Base-by-base conservation (phyloP, 371 early-diverging fungal genomes). In the Mucor ambiguus region DNA sequence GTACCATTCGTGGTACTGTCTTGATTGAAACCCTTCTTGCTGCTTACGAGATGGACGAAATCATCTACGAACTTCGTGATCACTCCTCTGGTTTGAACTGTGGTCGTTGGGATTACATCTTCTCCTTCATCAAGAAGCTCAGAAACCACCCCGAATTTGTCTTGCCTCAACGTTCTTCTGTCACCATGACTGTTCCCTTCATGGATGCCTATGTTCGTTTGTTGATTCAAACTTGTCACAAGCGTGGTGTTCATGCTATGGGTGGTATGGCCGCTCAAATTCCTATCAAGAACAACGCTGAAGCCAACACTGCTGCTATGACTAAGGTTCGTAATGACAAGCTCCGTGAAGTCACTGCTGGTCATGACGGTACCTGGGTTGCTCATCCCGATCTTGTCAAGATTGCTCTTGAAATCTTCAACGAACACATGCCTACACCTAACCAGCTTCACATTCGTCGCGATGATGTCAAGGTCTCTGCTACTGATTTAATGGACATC, bases 251-350 rank as follows among this genome's bases (percentile, higher is more conserved):
- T 12, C 98, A 98, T 76, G 98, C 98, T 55, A 98, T 98, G 96
- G 98, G 98, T 69, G 98, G 98, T 48, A 98, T 97, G 98, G 97
- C 98, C 46, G 98, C 98, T 52, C 96, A 96, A 81, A 98, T 98
- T 71, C 98, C 98, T 56, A 96, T 97, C 90, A 95, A 95, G 87
- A 89, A 92, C 82, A 87, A 97, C 77, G 73, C 83, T 48, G 77
- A 84, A 54, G 95, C 94, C 54, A 98, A 98, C 86, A 85, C 90
- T 61, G 89, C 90, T 24, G 97, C 98, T 49, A 90, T 98, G 88
- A 87, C 85, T 76, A 97, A 97, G 88, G 98, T 98, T 56, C 89
- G 90, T 70, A 90, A 88, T 60, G 98, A 98, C 81, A 98, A 98
- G 86, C 80, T 90, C 57, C 91, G 98, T 74, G 98, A 98, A 79